These are phyloP conservation scores for Nicotiana paniculata DNA, from an alignment of 257 asterid genomes.

Conservation along the genomic window DNA sequence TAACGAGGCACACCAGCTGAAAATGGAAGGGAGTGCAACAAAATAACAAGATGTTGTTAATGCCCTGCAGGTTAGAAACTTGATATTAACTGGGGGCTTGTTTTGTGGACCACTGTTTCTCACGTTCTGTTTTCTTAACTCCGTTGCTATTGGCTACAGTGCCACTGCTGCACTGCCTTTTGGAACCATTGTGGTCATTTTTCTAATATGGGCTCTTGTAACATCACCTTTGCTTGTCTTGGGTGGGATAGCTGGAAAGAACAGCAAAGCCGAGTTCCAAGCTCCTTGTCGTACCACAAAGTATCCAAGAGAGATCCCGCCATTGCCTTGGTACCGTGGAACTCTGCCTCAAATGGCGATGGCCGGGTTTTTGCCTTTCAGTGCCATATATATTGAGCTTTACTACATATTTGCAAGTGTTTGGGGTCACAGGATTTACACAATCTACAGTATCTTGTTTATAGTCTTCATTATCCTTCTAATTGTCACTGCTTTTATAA, in stretches of 20 bases:
- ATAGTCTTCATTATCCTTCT: constrained; percentile 40
- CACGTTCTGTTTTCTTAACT: constrained; percentile 38
- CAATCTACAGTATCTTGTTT: constrained; percentile 41
- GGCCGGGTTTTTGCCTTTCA: constrained; percentile 49
- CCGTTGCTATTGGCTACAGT: constrained; percentile 39
- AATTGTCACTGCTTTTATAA: constrained; percentile 43
- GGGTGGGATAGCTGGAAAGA: constrained; percentile 46
- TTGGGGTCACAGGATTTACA: constrained; percentile 47
- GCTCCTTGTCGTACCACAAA: constrained; percentile 46
- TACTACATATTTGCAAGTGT: constrained; percentile 49
- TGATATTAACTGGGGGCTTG: constrained; percentile 33
- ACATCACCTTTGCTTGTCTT: constrained; percentile 41
- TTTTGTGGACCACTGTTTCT: constrained; percentile 41
- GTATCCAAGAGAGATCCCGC: constrained; percentile 45
- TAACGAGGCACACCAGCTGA: not conserved
- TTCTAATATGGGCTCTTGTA: constrained; percentile 43
- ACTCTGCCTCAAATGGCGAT: constrained; percentile 46
- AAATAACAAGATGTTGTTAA: not conserved
- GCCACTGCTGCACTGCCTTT: constrained; percentile 48
- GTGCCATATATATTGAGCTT: constrained; percentile 47
- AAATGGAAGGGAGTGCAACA: not conserved
- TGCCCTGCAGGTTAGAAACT: constrained; percentile 35
- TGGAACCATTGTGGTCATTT: constrained; percentile 43
- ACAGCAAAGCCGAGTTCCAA: constrained; percentile 39
- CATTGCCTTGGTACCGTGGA: constrained; percentile 39